Conservation (phyloP, 768 basidiomycete species). For the Boletus reticuloceps region DNA sequence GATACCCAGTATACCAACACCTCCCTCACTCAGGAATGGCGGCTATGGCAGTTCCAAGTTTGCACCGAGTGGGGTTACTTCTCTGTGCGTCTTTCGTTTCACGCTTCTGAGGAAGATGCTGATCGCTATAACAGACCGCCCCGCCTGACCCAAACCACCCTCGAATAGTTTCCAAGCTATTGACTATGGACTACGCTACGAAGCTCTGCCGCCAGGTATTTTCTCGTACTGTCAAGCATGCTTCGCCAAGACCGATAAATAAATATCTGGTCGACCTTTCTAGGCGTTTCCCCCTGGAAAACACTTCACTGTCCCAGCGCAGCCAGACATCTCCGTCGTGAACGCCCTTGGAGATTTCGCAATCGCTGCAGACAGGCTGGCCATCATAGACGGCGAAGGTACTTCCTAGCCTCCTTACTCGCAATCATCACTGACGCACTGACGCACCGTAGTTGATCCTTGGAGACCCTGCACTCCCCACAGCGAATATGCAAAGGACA, state of each 20-base stretch:
- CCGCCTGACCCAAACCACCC: slow-evolving; percentile 70
- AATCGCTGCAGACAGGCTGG: slow-evolving; percentile 76
- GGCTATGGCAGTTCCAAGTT: slow-evolving; percentile 87
- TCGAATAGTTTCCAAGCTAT: slow-evolving; percentile 73
- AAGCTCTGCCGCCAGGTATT: slow-evolving; percentile 65
- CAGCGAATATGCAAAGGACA: slow-evolving; percentile 63
- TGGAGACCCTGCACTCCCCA: slow-evolving; percentile 89
- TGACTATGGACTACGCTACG: slow-evolving; percentile 69
- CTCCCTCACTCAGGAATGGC: slow-evolving; percentile 72
- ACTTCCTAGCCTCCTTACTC: slow-evolving; percentile 4
- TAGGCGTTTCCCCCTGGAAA: slow-evolving; percentile 80
- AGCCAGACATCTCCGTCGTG: slow-evolving; percentile 81
- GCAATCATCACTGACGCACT: not conserved
- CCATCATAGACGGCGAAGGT: slow-evolving; percentile 88
- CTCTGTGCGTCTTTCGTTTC: slow-evolving; percentile 44
- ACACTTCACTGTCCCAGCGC: slow-evolving; percentile 62
- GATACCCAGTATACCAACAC: slow-evolving; percentile 61
- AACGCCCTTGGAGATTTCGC: slow-evolving; percentile 84
- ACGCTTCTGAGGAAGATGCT: not conserved
- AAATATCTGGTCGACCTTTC: not conserved
- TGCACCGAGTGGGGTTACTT: slow-evolving; percentile 98
- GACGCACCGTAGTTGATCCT: slow-evolving; percentile 62
- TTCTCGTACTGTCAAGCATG: not conserved
- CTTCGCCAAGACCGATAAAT: not conserved
- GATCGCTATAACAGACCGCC: slow-evolving; percentile 48